Evolutionary conservation across 257 asterid species (phyloP).

Genomic region (Fraxinus anomala): DNA sequence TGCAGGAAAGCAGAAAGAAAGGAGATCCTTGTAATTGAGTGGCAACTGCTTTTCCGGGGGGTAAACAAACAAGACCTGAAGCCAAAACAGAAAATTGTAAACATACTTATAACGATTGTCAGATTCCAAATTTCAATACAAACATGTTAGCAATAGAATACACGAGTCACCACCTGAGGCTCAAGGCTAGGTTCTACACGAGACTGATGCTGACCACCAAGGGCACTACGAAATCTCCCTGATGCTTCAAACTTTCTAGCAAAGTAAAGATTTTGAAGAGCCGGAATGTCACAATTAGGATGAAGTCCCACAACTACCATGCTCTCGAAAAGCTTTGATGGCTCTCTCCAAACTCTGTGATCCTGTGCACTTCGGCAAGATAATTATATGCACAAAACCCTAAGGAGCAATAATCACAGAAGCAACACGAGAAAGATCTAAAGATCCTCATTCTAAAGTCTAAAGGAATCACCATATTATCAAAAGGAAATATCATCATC

Average conservation of each 20-base stretch:
- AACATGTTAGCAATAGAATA: conserved; percentile 6
- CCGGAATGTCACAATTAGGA: conserved; percentile 82
- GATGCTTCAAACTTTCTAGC: conserved; percentile 78
- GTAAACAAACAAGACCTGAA: conserved; percentile 95
- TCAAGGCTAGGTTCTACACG: conserved; percentile 96
- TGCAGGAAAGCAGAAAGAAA: conserved; percentile 94
- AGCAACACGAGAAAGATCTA: neutral
- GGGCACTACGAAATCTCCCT: conserved; percentile 73
- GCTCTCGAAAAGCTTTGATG: conserved; percentile 87
- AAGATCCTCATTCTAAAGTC: neutral
- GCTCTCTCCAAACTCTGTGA: conserved; percentile 90
- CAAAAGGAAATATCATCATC: neutral
- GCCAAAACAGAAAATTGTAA: conserved; percentile 29
- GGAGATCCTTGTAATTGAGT: conserved; percentile 91
- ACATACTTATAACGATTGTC: neutral
- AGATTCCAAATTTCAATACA: conserved; percentile 1
- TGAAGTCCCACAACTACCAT: conserved; percentile 97
- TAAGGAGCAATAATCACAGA: conserved; percentile 23
- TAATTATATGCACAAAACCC: conserved; percentile 40
- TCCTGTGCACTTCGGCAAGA: conserved; percentile 61
- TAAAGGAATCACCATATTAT: conserved; percentile 2
- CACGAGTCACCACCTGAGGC: conserved; percentile 71
- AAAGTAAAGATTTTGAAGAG: conserved; percentile 85
- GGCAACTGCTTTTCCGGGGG: conserved; percentile 98
- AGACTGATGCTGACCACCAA: conserved; percentile 75